Evolutionary conservation across 345 rosid genomes (phyloP), one percentile per base, ranked within the genome.

Genomic region (Camelina hispida): DNA sequence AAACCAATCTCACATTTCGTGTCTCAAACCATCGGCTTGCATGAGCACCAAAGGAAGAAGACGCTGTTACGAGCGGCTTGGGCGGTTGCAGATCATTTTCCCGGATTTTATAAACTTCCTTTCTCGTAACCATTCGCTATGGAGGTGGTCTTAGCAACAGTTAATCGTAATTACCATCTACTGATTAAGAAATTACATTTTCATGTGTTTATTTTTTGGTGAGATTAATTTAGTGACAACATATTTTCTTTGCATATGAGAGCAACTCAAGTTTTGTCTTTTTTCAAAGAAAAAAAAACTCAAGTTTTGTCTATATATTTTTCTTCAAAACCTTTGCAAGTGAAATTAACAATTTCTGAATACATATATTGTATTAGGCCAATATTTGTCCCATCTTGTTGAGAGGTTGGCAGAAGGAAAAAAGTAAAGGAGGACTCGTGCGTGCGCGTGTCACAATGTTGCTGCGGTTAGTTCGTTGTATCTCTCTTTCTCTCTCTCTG

Each of bases 21-120:
- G 57, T 87, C 89, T 32, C 84, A 88, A 75, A 28, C 83, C 82
- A 76, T 84, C 87, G 66, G 80, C 82, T 68, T 75, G 85, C 42
- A 76, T 18, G 88, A 87, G 34, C 75, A 80, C 56, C 83, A 75
- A 44, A 82, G 81, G 67, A 34, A 9, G 7, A 3, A 53, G 12
- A 53, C 3, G 32, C 55, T 18, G 30, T 20, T 46, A 15, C 50
- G 50, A 46, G 50, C 18, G 50, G 17, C 2, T 16, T 16, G 22
- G 11, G 53, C 20, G 22, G 53, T 48, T 16, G 11, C 23, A 48
- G 34, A 8, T 23, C 34, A 22, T 22, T 22, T 53, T 52, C 3
- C 57, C 57, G n/a, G 32, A 53, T 8, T 11, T 53, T 12, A 5
- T 3, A 22, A 23, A 25, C 35, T 23, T 54, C 34, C n/a, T 23